Percentiles rank a stretch among this genome's conserved stretches.
These are phyloP conservation scores for Nigrospora oryzae DNA, from an alignment of 2,329 filamentous ascomycete genomes.

Conservation along the genomic window DNA sequence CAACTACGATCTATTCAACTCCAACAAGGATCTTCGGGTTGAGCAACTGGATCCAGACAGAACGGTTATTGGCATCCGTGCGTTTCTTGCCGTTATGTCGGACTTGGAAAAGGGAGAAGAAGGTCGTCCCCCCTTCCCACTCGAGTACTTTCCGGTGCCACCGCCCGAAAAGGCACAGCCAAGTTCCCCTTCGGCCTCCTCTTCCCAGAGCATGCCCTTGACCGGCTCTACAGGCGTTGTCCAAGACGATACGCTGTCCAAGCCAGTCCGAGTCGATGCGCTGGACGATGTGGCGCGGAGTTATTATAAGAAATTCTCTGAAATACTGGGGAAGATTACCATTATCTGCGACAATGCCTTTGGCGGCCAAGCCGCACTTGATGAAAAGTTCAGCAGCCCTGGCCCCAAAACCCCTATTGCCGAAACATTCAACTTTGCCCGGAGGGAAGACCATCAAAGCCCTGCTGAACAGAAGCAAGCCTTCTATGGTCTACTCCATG, in stretches of 20 bases:
- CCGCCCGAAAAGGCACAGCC: slow-evolving; percentile 32
- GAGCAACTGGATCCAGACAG: slow-evolving; percentile 93
- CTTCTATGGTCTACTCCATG: slow-evolving; percentile 91
- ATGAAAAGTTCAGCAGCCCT: slow-evolving; percentile 85
- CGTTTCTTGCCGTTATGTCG: slow-evolving; percentile 86
- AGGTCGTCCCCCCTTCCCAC: slow-evolving; percentile 75
- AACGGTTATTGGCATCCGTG: slow-evolving; percentile 93
- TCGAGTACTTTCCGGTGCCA: slow-evolving; percentile 41
- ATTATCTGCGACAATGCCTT: slow-evolving; percentile 96
- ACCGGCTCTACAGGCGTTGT: slow-evolving; percentile 15
- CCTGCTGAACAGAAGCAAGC: slow-evolving; percentile 79
- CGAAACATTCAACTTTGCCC: slow-evolving; percentile 85
- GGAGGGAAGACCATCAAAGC: slow-evolving; percentile 68
- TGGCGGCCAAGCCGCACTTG: slow-evolving; percentile 86
- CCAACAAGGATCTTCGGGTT: slow-evolving; percentile 69
- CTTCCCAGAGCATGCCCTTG: slow-evolving; percentile 18
- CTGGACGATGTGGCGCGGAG: slow-evolving; percentile 73
- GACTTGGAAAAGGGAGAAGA: slow-evolving; percentile 81
- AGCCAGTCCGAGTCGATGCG: slow-evolving; percentile 49
- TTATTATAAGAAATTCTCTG: slow-evolving; percentile 85
- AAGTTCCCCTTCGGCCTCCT: slow-evolving; percentile 40
- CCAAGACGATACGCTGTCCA: slow-evolving; percentile 58
- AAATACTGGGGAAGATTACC: slow-evolving; percentile 91
- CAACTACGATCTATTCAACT: slow-evolving; percentile 80
- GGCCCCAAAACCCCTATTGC: slow-evolving; percentile 91